These are phyloP conservation scores for Ogataea allantospora DNA, from an alignment of 805 yeast genomes.

Conservation along the genomic window DNA sequence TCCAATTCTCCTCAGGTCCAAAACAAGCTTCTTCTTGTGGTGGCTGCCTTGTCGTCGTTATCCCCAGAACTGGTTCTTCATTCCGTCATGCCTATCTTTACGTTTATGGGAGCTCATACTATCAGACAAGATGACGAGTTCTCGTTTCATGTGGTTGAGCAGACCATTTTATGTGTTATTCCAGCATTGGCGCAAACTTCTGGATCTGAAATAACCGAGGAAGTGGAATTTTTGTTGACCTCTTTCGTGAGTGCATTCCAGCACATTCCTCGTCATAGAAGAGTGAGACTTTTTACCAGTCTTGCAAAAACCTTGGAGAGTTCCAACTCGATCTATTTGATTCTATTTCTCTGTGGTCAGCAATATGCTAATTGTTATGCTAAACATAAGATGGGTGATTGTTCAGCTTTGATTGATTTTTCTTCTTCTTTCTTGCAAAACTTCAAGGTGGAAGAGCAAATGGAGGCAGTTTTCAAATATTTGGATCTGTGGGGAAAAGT, in stretches of 20 bases:
- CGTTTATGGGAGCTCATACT: slow-evolving; percentile 98
- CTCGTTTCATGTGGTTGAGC: slow-evolving; percentile 88
- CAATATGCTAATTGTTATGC: slow-evolving; percentile 59
- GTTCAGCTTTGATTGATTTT: slow-evolving; percentile 69
- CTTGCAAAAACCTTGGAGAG: slow-evolving; percentile 75
- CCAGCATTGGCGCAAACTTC: slow-evolving; percentile 73
- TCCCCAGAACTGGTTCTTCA: slow-evolving; percentile 91
- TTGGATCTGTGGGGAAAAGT: slow-evolving; percentile 50
- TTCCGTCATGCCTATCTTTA: slow-evolving; percentile 98
- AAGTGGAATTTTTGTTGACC: slow-evolving; percentile 78
- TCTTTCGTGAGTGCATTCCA: slow-evolving; percentile 93
- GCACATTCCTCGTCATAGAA: slow-evolving; percentile 94
- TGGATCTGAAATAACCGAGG: slow-evolving; percentile 49
- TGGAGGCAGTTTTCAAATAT: slow-evolving; percentile 51
- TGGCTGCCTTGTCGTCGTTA: slow-evolving; percentile 81
- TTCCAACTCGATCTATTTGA: slow-evolving; percentile 61
- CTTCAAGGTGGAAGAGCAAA: slow-evolving; percentile 67
- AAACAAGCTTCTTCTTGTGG: slow-evolving; percentile 77
- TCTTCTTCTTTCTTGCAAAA: slow-evolving; percentile 64
- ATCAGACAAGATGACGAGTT: slow-evolving; percentile 96
- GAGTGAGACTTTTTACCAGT: slow-evolving; percentile 80
- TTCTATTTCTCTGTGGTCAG: slow-evolving; percentile 76
- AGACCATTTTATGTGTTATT: slow-evolving; percentile 82
- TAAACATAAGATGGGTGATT: slow-evolving; percentile 63
- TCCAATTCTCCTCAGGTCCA: slow-evolving; percentile 94